Evolutionary conservation across 768 basidiomycete species (phyloP).

Genomic region (Pleurotus citrinopileatus): DNA sequence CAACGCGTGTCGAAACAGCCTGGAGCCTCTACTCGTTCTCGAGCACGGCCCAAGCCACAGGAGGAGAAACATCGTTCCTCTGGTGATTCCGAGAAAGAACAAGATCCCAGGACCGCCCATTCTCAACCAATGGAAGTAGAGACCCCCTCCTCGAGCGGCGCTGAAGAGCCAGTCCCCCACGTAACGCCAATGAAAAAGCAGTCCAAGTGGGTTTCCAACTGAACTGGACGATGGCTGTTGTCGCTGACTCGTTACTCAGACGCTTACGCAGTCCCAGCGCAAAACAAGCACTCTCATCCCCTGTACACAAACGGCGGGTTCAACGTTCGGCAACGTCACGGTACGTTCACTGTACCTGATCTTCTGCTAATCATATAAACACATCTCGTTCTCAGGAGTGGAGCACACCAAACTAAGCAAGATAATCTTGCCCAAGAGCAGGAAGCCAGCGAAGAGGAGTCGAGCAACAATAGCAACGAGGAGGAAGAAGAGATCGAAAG

Average conservation of each 20-base stretch:
- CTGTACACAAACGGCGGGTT: background rate
- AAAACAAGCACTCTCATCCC: conserved; percentile 1
- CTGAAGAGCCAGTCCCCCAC: background rate
- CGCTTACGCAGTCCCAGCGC: background rate
- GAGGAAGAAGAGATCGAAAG: background rate
- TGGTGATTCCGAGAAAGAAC: too few species aligned
- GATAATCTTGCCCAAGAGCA: background rate
- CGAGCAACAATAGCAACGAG: background rate
- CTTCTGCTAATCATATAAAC: background rate
- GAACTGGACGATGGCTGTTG: background rate
- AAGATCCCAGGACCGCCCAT: background rate
- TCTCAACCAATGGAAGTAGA: background rate
- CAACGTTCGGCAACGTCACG: background rate
- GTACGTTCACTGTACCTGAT: background rate
- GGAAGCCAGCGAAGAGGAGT: background rate
- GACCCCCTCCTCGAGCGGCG: background rate
- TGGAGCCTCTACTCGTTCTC: background rate
- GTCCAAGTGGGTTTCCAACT: conserved; percentile 2
- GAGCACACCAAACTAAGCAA: background rate
- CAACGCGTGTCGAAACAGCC: background rate
- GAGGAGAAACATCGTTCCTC: background rate
- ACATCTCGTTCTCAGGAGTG: background rate
- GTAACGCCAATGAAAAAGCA: conserved; percentile 11
- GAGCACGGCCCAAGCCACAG: background rate
- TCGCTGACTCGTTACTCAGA: background rate